phyloP scores from a whole-genome alignment of 2,329 filamentous ascomycete genomes.

The Aspergillus pseudoterreus region DNA sequence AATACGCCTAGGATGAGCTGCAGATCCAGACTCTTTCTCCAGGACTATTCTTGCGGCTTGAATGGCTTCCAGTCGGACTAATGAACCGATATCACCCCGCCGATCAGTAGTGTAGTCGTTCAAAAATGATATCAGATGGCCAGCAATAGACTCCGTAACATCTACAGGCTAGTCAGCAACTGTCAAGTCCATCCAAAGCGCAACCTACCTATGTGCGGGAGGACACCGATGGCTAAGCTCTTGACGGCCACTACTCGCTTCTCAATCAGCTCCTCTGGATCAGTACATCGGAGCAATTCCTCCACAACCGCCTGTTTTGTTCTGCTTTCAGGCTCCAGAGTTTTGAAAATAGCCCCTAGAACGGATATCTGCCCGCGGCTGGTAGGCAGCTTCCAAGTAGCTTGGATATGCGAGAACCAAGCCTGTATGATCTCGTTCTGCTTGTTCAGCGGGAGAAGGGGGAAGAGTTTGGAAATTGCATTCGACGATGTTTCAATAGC shows the following conservation, averaged over 20 bases:
- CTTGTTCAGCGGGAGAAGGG: conserved; percentile 28
- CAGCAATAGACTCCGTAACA: conserved; percentile 24
- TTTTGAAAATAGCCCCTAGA: conserved; percentile 38
- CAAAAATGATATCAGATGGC: conserved; percentile 45
- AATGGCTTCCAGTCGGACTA: conserved; percentile 77
- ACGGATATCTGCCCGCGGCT: conserved; percentile 43
- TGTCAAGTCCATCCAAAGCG: neutral
- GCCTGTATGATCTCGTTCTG: conserved; percentile 32
- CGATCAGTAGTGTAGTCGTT: conserved; percentile 91
- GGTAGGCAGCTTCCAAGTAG: conserved; percentile 34
- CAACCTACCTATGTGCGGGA: conserved; percentile 35
- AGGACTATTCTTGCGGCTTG: conserved; percentile 52
- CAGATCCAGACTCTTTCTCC: conserved; percentile 12
- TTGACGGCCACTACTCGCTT: conserved; percentile 40
- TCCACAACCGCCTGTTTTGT: conserved; percentile 28
- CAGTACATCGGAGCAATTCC: conserved; percentile 32
- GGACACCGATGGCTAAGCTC: conserved; percentile 33
- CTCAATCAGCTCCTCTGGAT: conserved; percentile 37
- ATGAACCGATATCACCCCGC: conserved; percentile 83
- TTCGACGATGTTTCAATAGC: conserved; percentile 39
- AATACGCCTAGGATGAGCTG: conserved; percentile 13
- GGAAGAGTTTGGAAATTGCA: conserved; percentile 39
- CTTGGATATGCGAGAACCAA: conserved; percentile 39
- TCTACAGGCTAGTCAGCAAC: conserved; percentile 25
- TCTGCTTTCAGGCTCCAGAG: conserved; percentile 21